These are phyloP conservation scores for Aureobasidium sp. DNA, from an alignment of 2,329 filamentous ascomycete genomes.

Conservation along the genomic window DNA sequence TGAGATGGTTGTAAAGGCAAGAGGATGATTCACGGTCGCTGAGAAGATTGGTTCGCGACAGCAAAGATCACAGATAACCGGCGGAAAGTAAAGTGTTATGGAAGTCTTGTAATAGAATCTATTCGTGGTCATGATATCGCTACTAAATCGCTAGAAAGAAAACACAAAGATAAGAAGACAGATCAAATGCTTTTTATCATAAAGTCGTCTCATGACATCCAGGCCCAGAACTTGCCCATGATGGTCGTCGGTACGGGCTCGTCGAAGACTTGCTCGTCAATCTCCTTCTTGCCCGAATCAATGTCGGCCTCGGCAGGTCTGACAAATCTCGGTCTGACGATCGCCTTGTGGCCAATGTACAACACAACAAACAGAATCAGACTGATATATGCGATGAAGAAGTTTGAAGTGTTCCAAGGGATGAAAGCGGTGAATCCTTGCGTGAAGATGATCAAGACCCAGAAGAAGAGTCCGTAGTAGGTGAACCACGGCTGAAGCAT, in stretches of 20 bases:
- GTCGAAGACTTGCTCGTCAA: constrained; percentile 23
- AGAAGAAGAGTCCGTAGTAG: constrained; percentile 59
- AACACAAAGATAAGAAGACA: neutral
- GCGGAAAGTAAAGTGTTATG: neutral
- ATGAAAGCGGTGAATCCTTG: constrained; percentile 39
- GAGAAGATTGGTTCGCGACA: no score
- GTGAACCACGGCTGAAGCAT: constrained; percentile 57
- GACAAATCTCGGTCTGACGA: constrained; percentile 39
- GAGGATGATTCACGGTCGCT: neutral
- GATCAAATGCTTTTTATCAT: neutral
- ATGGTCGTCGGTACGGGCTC: neutral
- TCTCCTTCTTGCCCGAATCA: constrained; percentile 30
- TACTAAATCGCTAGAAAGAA: neutral
- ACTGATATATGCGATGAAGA: constrained; percentile 68
- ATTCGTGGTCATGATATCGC: neutral
- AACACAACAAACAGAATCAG: constrained; percentile 61
- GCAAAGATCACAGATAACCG: neutral
- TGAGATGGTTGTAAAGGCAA: neutral
- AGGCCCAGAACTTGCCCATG: constrained; percentile 4
- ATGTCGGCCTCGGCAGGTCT: constrained; percentile 35
- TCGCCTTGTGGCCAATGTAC: constrained; percentile 63
- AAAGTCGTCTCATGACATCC: neutral
- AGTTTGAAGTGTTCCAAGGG: constrained; percentile 60
- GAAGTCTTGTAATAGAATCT: neutral
- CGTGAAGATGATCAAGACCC: constrained; percentile 35